Conservation (phyloP, 1,284 basidiomycete genomes). For the Melampsora americana region DNA sequence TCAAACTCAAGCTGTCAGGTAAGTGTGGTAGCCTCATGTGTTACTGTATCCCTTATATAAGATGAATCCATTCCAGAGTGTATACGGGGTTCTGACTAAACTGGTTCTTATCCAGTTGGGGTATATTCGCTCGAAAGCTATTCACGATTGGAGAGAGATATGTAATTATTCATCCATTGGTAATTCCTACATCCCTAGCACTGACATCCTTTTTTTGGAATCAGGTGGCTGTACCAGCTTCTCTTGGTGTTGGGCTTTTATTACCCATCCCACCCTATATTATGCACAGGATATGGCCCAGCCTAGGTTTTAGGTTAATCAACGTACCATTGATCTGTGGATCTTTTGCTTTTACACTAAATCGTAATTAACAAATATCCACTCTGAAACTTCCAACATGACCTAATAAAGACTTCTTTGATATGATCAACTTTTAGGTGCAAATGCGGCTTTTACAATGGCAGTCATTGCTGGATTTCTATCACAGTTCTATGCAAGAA, state of each 20-base stretch:
- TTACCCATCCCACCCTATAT: constrained; percentile 34
- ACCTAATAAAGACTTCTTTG: too few species aligned
- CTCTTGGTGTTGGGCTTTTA: constrained; percentile 19
- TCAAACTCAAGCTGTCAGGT: constrained; percentile 39
- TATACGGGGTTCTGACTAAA: neutral
- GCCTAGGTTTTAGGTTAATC: constrained; percentile 17
- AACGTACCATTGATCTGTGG: constrained; percentile 40
- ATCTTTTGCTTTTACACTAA: constrained; percentile 23
- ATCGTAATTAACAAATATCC: constrained; percentile 13
- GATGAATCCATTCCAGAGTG: too few species aligned
- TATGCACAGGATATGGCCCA: constrained; percentile 14
- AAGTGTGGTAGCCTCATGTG: neutral
- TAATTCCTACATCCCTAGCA: neutral
- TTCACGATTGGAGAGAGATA: constrained; percentile 37
- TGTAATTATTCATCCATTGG: constrained; percentile 3
- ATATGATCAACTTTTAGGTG: constrained; percentile 6
- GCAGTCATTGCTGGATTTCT: constrained; percentile 32
- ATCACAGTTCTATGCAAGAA: constrained; percentile 33
- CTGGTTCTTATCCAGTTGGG: constrained; percentile 10
- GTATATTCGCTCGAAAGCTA: constrained; percentile 33
- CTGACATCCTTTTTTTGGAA: neutral
- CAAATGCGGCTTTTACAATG: constrained; percentile 28
- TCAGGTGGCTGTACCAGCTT: constrained; percentile 34
- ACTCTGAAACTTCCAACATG: neutral
- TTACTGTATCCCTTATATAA: too few species aligned